Conservation (phyloP, 2,329 filamentous ascomycete genomes). For the Colletotrichum shisoi region DNA sequence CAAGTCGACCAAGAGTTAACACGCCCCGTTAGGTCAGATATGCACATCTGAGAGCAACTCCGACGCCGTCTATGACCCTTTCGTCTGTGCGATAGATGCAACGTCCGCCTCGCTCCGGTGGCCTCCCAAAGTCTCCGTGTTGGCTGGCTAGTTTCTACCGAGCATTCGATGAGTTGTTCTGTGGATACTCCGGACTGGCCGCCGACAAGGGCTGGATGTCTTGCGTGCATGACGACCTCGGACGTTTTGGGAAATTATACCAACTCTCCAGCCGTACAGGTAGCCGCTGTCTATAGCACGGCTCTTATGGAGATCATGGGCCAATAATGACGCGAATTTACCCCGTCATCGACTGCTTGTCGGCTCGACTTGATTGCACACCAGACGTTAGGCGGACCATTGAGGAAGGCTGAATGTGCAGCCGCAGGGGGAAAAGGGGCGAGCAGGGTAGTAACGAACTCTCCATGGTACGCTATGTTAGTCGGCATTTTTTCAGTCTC, state of each 20-base stretch:
- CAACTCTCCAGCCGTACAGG: slow-evolving; percentile 50
- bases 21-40: slow-evolving; percentile 31
- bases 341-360: slow-evolving; percentile 39
- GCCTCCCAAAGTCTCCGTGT: slow-evolving; percentile 34
- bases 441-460: slow-evolving; percentile 35
- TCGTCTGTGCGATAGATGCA: slow-evolving; percentile 34
- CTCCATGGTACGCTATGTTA: slow-evolving; percentile 24
- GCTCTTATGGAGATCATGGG: slow-evolving; percentile 50
- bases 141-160: slow-evolving; percentile 36
- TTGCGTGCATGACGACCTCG: slow-evolving; percentile 54
- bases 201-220: slow-evolving; percentile 43
- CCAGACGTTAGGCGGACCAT: slow-evolving; percentile 22
- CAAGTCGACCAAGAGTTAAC: slow-evolving; percentile 2
- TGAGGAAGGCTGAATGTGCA: slow-evolving; percentile 36
- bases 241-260: slow-evolving; percentile 57
- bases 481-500: slow-evolving; percentile 37
- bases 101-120: slow-evolving; percentile 25
- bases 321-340: slow-evolving; percentile 47
- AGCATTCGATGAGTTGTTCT: slow-evolving; percentile 55
- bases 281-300: slow-evolving; percentile 49
- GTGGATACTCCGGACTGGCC: slow-evolving; percentile 48
- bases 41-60: slow-evolving; percentile 12
- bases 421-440: slow-evolving; percentile 29
- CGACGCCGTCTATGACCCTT: slow-evolving; percentile 16
- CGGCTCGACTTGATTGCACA: slow-evolving; percentile 30